These are phyloP conservation scores for Talinum fruticosum DNA, from an alignment of 148 eudicot genomes.

Conservation along the genomic window DNA sequence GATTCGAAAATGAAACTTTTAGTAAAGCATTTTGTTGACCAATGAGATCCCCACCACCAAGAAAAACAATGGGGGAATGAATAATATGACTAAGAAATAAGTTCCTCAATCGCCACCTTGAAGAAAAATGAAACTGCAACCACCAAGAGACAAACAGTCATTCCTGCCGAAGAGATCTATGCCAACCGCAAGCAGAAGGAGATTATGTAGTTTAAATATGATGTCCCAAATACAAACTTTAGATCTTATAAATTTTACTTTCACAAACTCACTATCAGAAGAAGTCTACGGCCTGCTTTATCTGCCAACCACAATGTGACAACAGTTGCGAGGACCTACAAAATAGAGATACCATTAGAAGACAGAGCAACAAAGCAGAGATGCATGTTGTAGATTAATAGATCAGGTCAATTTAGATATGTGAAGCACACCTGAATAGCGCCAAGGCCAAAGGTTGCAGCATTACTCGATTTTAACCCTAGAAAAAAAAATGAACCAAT, in stretches of 20 bases:
- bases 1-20: constrained; percentile 13
- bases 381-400: background rate
- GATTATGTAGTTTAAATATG: background rate
- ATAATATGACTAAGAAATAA: background rate
- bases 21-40: background rate
- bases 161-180: constrained; percentile 75
- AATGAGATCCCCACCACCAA: background rate
- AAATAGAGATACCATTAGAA: constrained; percentile 18
- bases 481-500: background rate
- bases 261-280: constrained; percentile 66
- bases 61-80: background rate
- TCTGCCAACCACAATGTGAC: constrained; percentile 85
- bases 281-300: constrained; percentile 86
- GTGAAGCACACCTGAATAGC: constrained; percentile 59
- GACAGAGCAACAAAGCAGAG: background rate
- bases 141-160: constrained; percentile 67
- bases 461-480: constrained; percentile 76
- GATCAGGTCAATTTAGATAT: background rate
- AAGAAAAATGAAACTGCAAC: constrained; percentile 65
- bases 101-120: constrained; percentile 49
- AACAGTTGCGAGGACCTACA: constrained; percentile 77
- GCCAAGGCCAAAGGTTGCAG: constrained; percentile 75
- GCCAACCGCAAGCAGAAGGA: constrained; percentile 13
- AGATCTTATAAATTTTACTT: background rate
- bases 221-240: background rate